phyloP scores from a whole-genome alignment of 176 grass and related monocot species.

The Raddia guianensis region DNA sequence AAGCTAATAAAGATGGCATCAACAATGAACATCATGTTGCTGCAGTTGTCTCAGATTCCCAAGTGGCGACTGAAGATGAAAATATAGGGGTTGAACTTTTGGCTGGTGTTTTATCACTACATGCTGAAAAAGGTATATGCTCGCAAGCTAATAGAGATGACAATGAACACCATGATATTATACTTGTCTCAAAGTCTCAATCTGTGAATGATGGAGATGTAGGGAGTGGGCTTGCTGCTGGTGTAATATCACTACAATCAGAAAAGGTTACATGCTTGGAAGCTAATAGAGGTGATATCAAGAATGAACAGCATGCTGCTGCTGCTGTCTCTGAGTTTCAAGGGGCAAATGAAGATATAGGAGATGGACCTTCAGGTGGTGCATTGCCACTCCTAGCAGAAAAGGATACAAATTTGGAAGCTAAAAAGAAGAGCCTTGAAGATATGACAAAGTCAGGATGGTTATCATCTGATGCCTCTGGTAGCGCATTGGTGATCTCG shows the following conservation, averaged over 20 bases:
- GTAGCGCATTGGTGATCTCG: background rate
- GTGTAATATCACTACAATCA: background rate
- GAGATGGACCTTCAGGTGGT: conserved; percentile 22
- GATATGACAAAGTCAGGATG: conserved; percentile 18
- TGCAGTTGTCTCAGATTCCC: conserved; percentile 28
- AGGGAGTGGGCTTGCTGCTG: conserved; percentile 12
- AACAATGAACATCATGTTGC: conserved; percentile 21
- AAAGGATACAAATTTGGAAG: conserved; percentile 27
- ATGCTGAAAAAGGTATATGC: conserved; percentile 12
- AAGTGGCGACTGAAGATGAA: conserved; percentile 27
- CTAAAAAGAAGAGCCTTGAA: conserved; percentile 17
- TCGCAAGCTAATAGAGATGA: conserved; percentile 30
- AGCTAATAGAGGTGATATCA: conserved; percentile 10
- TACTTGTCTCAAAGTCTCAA: no score
- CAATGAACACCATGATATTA: no score
- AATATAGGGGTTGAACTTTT: conserved; percentile 8
- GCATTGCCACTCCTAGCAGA: conserved; percentile 6
- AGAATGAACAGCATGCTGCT: background rate
- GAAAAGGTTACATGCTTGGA: conserved; percentile 24
- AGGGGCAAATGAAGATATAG: conserved; percentile 21
- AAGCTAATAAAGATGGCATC: conserved; percentile 34
- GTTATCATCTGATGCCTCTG: conserved; percentile 39
- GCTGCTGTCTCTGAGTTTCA: conserved; percentile 6
- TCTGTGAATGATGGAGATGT: background rate
- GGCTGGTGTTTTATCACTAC: conserved; percentile 9